Base-by-base conservation (phyloP, 768 basidiomycete species). In the Hericium erinaceus region DNA sequence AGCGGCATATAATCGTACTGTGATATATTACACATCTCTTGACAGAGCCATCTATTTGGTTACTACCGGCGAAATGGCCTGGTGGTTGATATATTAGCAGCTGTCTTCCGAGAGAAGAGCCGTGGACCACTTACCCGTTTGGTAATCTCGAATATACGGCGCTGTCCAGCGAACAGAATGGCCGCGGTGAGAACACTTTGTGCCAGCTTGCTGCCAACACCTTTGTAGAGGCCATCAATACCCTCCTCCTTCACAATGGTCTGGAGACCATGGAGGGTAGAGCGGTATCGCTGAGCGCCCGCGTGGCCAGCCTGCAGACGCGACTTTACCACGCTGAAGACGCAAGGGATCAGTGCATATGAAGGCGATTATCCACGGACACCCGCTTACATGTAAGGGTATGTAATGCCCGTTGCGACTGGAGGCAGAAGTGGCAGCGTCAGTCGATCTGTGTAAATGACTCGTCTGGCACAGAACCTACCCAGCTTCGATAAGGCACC, bases 181-280 rank as follows among this genome's bases (percentile, higher is more conserved):
- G 93, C 92, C 15, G 94, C 94, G 8, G 93, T 95, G 52, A 98
- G 77, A 1, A 97, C 91, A 61, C 89, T 92, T 71, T 98, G 95
- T 4, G 89, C 58, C 20, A 99, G 82, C 73, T 99, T 99, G 65
- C 86, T 90, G 13, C 79, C 78, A 26, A 95, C 80, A 6, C 95
- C 95, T 62, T 82, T 87, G 76, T 97, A 97, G 20, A 97, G 69
- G 2, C 94, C 94, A 64, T 74, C 76, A n/a, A 88, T 61, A 2
- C 89, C 92, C 66, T 97, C 95, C 62, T 87, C 80, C 59, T 74
- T 75, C 61, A 94, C 64, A 65, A 97, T 93, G 37, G 83, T 82
- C 28, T 83, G 69, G n/a, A 97, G 70, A 2, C 90, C 94, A 60
- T 88, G 80, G 10, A 89, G 61, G 2, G 89, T 79, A 7, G 92